These are phyloP conservation scores for Syncephalastrum monosporum DNA, from an alignment of 371 early-diverging fungal species.

Conservation along the genomic window DNA sequence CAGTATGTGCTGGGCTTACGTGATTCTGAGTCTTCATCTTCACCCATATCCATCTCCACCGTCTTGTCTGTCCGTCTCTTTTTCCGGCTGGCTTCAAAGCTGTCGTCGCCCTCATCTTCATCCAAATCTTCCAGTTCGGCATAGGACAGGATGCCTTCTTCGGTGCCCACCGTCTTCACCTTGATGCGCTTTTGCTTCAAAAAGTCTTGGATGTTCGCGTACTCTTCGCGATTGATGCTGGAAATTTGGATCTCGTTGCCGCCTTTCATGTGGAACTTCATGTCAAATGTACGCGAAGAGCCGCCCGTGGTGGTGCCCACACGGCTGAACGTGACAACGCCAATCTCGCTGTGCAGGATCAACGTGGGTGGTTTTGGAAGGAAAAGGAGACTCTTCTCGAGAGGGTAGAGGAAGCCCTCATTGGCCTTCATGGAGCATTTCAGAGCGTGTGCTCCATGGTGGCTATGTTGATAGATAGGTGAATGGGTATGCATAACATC, in stretches of 20 bases:
- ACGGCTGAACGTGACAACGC: constrained; percentile 91
- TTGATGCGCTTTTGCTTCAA: constrained; percentile 81
- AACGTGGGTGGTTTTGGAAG: constrained; percentile 95
- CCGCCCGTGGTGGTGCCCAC: constrained; percentile 67
- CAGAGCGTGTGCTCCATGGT: constrained; percentile 79
- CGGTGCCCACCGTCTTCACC: constrained; percentile 74
- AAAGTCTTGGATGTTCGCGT: constrained; percentile 77
- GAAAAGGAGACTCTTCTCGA: constrained; percentile 92
- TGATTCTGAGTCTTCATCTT: constrained; percentile 57
- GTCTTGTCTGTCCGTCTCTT: constrained; percentile 43
- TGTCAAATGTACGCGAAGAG: constrained; percentile 87
- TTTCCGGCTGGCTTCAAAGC: constrained; percentile 42
- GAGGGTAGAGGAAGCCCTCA: constrained; percentile 96
- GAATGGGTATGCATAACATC: neutral
- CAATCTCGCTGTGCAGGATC: constrained; percentile 86
- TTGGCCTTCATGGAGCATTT: constrained; percentile 98
- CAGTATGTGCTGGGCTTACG: constrained; percentile 36
- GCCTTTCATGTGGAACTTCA: constrained; percentile 84
- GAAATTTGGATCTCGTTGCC: constrained; percentile 82
- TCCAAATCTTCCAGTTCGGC: constrained; percentile 63
- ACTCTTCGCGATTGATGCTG: constrained; percentile 90
- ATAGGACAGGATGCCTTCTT: constrained; percentile 58
- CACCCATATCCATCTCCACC: constrained; percentile 41
- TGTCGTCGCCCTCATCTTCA: constrained; percentile 47
- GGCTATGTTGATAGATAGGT: constrained; percentile 30